phyloP scores from a whole-genome alignment of 2,329 filamentous ascomycete genomes.

The Nothopassalora personata region DNA sequence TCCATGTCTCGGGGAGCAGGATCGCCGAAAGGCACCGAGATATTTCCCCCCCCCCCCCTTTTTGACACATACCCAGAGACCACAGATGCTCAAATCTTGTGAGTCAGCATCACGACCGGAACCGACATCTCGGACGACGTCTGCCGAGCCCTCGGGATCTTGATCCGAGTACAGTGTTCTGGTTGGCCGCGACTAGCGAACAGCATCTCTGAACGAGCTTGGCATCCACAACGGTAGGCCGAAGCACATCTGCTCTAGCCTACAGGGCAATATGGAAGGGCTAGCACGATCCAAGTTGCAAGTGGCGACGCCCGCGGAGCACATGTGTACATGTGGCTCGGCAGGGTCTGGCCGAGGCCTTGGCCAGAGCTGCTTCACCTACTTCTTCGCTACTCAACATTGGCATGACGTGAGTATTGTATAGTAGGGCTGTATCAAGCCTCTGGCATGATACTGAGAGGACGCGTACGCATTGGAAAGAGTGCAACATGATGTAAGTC shows the following conservation, averaged over 20 bases:
- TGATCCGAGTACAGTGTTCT: not conserved
- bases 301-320: not conserved
- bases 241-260: not conserved
- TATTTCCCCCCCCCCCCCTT: not conserved
- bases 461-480: not conserved
- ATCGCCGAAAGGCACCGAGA: not conserved
- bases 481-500: not conserved
- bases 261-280: not conserved
- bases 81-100: not conserved
- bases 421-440: not conserved
- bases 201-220: not conserved
- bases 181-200: not conserved
- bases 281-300: not conserved
- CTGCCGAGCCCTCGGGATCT: not conserved
- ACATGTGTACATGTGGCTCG: not conserved
- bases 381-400: not conserved
- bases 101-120: no score
- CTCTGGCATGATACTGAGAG: not conserved
- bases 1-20: not conserved
- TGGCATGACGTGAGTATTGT: not conserved
- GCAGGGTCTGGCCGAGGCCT: conserved; percentile 1
- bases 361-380: not conserved
- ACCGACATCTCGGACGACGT: not conserved
- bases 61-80: not conserved
- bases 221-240: not conserved